phyloP scores from a whole-genome alignment of 192 early-diverging fungal genomes.

The Coemansia umbellata region DNA sequence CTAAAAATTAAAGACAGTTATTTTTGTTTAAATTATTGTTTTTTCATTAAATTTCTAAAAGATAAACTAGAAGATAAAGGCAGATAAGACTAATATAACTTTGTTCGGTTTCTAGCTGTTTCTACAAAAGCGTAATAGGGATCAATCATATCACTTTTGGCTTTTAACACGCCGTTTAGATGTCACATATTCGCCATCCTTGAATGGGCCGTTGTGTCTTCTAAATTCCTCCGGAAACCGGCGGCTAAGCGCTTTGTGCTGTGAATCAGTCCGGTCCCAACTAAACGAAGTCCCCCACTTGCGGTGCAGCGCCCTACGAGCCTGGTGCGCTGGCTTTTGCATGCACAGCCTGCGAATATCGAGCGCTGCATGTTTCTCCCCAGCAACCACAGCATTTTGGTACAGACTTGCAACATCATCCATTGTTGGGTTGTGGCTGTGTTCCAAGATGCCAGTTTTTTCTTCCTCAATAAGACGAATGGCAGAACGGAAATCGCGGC shows the following conservation, averaged over 20 bases:
- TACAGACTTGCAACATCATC: conserved; percentile 51
- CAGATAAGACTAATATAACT: no score
- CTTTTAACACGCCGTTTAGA: not conserved
- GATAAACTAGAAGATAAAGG: no score
- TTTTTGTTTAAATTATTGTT: no score
- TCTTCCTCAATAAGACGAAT: conserved; percentile 52
- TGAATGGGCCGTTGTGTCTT: conserved; percentile 32
- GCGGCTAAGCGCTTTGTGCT: conserved; percentile 38
- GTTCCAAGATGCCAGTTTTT: conserved; percentile 34
- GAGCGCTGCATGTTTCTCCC: conserved; percentile 48
- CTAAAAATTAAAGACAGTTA: no score
- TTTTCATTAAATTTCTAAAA: no score
- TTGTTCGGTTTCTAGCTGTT: no score
- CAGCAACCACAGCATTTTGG: conserved; percentile 51
- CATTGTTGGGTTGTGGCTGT: conserved; percentile 42
- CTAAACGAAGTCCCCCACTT: conserved; percentile 58
- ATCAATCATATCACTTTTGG: not conserved
- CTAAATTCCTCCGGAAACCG: conserved; percentile 44
- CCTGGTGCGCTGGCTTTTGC: conserved; percentile 35
- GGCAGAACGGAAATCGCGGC: conserved; percentile 49
- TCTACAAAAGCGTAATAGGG: no score
- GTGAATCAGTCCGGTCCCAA: conserved; percentile 47
- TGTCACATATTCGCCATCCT: conserved; percentile 37
- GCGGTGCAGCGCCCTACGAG: conserved; percentile 43
- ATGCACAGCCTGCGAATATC: conserved; percentile 53